A percentile compares a stretch with the other conserved stretches of the same genome.
Evolutionary conservation across 2,329 filamentous ascomycete genomes (phyloP).

Genomic region (Diaporthe vaccinii): DNA sequence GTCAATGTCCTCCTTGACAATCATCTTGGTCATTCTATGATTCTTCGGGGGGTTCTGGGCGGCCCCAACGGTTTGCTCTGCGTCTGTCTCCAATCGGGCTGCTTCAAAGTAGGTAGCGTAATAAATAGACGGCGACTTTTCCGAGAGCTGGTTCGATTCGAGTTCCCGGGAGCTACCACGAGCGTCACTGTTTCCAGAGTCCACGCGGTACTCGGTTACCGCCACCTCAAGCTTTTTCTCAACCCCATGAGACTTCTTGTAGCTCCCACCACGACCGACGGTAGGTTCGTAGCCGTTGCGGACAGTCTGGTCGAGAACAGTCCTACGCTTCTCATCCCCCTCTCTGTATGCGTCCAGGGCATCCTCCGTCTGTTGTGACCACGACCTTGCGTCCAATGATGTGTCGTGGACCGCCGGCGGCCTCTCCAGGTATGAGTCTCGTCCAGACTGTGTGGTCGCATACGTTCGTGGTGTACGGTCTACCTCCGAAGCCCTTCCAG

Average conservation of each 20-base stretch:
- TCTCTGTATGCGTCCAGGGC: constrained; percentile 3
- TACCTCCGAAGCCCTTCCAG: background rate
- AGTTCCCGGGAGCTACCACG: background rate
- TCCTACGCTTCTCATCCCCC: background rate
- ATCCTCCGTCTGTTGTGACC: constrained; percentile 6
- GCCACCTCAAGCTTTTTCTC: background rate
- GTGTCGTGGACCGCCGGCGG: background rate
- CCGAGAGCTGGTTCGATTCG: background rate
- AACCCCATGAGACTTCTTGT: background rate
- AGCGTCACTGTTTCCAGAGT: background rate
- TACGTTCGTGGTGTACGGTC: constrained; percentile 7
- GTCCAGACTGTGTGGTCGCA: background rate
- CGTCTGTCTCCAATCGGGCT: background rate
- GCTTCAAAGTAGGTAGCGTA: background rate
- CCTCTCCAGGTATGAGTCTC: background rate
- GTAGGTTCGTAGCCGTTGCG: background rate
- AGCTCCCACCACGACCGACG: no score
- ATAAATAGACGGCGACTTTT: background rate
- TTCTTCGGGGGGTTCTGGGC: background rate
- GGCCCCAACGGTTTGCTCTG: background rate
- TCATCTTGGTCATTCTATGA: constrained; percentile 26
- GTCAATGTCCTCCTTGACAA: constrained; percentile 32
- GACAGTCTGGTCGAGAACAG: background rate
- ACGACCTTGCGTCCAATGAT: background rate
- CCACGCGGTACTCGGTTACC: background rate